Base-by-base conservation (phyloP, 1,284 basidiomycete species). In the Ustilago shanxiensis region DNA sequence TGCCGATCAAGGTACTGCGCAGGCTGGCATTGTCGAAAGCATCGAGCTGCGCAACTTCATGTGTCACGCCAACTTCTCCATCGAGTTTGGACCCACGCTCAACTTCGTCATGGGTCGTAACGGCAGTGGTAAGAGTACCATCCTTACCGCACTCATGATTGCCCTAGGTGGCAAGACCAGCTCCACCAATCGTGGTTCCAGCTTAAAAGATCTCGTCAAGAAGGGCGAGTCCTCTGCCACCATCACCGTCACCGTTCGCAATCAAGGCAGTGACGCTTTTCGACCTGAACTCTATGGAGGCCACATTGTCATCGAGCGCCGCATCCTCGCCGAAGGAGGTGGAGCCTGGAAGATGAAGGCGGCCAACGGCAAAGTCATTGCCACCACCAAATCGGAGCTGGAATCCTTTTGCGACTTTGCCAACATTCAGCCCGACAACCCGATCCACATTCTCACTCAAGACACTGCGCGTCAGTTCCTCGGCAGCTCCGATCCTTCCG, bases 341-440 rank as follows among this genome's bases (percentile, higher is more conserved):
- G 92, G 91, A 0, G 87, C 89, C 0, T 98, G 95, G 91, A 96
- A 93, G 87, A 93, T 99, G 86, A 92, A 90, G 87, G 90, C 89
- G 69, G 70, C 69, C 29, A 90, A 91, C 24, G 91, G 91, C 29
- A 90, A 89, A 66, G 86, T 91, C 7, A 86, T 97, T 58, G 92
- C 92, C 41, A 91, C 88, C n/a, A 95, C 93, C 87, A 91, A 91
- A 72, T 91, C 94, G 31, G 94, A 97, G 83, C 88, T 99, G 24
- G 89, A 93, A 44, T 90, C 91, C 35, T 96, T 94, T 1, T 95
- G 97, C 79, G 93, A 97, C 83, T 93, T 95, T 80, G 95, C 96
- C 91, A 94, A 94, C 83, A 95, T 99, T 69, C 94, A 95, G 83
- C 93, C 98, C 68, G 97, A 99, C 85, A 98, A 98, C 82, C 95